These are phyloP conservation scores for Russula abietina DNA, from an alignment of 768 basidiomycete species.

Conservation along the genomic window DNA sequence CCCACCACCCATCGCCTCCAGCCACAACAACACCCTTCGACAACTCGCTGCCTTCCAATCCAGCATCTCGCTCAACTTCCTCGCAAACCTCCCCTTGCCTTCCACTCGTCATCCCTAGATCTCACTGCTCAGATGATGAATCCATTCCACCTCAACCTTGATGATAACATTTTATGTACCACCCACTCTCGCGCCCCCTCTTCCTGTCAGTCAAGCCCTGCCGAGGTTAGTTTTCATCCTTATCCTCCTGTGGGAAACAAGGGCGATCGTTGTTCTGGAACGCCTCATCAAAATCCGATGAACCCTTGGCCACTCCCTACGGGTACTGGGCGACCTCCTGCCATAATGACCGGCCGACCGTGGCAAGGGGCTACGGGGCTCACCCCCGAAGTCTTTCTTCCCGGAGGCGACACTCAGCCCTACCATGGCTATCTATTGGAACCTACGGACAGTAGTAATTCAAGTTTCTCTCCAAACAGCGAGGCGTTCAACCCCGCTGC, in stretches of 20 bases:
- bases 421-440: slow-evolving; percentile 9
- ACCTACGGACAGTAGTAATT: not conserved
- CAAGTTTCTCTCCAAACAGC: slow-evolving; percentile 5
- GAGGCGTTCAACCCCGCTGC: slow-evolving; percentile 3
- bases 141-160: slow-evolving; percentile 1
- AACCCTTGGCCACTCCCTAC: slow-evolving; percentile 9
- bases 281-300: slow-evolving; percentile 1
- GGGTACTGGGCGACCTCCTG: not conserved
- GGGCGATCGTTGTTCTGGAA: not conserved
- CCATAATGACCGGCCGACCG: not conserved
- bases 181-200: not conserved
- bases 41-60: not conserved
- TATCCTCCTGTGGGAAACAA: not conserved
- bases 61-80: not conserved
- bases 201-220: not conserved
- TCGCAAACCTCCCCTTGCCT: not conserved
- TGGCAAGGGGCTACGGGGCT: slow-evolving; percentile 3
- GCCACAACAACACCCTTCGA: not conserved
- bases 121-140: not conserved
- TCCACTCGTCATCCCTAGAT: not conserved
- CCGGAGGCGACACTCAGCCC: not conserved
- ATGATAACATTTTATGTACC: not conserved
- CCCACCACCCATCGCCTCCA: not conserved
- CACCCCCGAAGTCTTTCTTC: slow-evolving; percentile 6
- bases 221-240: slow-evolving; percentile 1